These are phyloP conservation scores for Vairimorpha ceranae DNA, from an alignment of 371 early-diverging fungal genomes.

Conservation along the genomic window DNA sequence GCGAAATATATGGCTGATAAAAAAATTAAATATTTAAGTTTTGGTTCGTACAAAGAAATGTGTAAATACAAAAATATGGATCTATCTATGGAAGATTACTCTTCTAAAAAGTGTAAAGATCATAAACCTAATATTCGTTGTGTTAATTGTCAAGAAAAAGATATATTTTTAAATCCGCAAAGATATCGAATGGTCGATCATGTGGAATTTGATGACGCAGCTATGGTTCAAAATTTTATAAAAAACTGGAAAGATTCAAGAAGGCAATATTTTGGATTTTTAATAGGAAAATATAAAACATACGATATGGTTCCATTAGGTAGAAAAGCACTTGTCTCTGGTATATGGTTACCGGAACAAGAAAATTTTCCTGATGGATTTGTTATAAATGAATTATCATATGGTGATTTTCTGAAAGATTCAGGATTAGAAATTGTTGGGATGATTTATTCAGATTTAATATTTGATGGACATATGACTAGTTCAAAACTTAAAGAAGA, in stretches of 20 bases:
- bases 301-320: slow-evolving; percentile 84
- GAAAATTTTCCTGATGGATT: slow-evolving; percentile 73
- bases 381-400: slow-evolving; percentile 65
- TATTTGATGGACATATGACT: slow-evolving; percentile 73
- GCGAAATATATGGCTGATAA: slow-evolving; percentile 49
- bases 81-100: slow-evolving; percentile 38
- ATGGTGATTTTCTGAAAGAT: slow-evolving; percentile 67
- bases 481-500: slow-evolving; percentile 76
- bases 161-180: slow-evolving; percentile 62
- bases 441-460: slow-evolving; percentile 84
- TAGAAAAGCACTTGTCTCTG: slow-evolving; percentile 86
- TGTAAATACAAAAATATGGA: slow-evolving; percentile 35
- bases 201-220: slow-evolving; percentile 82
- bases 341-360: slow-evolving; percentile 86
- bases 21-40: slow-evolving; percentile 56
- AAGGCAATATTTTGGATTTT: slow-evolving; percentile 77
- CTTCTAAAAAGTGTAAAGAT: slow-evolving; percentile 22
- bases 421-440: slow-evolving; percentile 72
- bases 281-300: slow-evolving; percentile 83
- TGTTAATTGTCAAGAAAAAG: slow-evolving; percentile 50
- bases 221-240: slow-evolving; percentile 77
- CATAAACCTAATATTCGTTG: slow-evolving; percentile 49
- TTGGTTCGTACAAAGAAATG: slow-evolving; percentile 54
- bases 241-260: slow-evolving; percentile 77
- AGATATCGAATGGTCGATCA: slow-evolving; percentile 91